These are phyloP conservation scores for Bipolaris cookei DNA, from an alignment of 2,329 filamentous ascomycete genomes.

Conservation along the genomic window DNA sequence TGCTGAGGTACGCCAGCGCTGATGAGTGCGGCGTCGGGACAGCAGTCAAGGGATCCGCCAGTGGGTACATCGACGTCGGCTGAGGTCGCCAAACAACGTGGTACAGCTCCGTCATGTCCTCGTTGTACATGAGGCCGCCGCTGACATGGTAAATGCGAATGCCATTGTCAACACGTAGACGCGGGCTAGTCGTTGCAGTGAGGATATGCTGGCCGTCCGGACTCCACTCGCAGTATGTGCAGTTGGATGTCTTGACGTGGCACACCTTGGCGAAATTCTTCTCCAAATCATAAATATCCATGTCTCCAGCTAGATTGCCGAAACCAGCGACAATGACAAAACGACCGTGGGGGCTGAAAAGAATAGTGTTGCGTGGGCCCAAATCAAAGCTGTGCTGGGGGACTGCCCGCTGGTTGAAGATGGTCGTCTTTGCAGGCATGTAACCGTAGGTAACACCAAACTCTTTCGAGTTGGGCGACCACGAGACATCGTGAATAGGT, in stretches of 20 bases:
- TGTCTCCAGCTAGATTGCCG: slow-evolving; percentile 95
- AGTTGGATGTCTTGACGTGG: slow-evolving; percentile 94
- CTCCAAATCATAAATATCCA: slow-evolving; percentile 95
- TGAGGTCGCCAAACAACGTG: slow-evolving; percentile 85
- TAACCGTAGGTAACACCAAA: slow-evolving; percentile 98
- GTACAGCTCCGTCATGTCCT: slow-evolving; percentile 94
- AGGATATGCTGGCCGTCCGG: slow-evolving; percentile 94
- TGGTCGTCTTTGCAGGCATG: slow-evolving; percentile 98
- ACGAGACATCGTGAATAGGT: slow-evolving; percentile 96
- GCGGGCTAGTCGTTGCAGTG: slow-evolving; percentile 95
- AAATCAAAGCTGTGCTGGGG: slow-evolving; percentile 85
- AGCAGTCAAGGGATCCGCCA: slow-evolving; percentile 73
- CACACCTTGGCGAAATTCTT: slow-evolving; percentile 92
- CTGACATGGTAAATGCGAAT: slow-evolving; percentile 93
- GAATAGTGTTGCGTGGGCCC: slow-evolving; percentile 89
- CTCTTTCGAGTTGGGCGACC: slow-evolving; percentile 97
- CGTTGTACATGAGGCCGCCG: slow-evolving; percentile 89
- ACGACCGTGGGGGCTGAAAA: slow-evolving; percentile 90
- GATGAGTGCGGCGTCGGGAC: slow-evolving; percentile 82
- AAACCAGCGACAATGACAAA: slow-evolving; percentile 96
- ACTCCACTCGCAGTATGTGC: slow-evolving; percentile 96
- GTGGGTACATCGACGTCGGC: slow-evolving; percentile 63
- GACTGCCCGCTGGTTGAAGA: slow-evolving; percentile 90
- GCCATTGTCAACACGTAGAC: slow-evolving; percentile 94
- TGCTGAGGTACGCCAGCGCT: slow-evolving; percentile 79